Conservation (phyloP, 2,329 filamentous ascomycete species). For the Cladosporium phlei region DNA sequence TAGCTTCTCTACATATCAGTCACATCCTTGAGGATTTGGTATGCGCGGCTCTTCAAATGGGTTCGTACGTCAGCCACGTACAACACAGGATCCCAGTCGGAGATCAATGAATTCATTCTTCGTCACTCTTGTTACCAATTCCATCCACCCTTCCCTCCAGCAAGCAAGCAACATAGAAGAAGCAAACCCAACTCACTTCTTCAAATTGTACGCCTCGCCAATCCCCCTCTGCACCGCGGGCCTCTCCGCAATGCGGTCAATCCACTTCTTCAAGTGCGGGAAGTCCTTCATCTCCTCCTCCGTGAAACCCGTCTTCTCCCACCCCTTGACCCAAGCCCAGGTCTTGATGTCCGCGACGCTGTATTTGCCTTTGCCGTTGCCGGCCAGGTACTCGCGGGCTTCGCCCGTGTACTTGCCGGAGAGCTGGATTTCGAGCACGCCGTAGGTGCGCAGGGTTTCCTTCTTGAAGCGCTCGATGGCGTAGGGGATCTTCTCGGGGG, state of each 20-base stretch:
- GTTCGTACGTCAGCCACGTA: too few relatives aligned
- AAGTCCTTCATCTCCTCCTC: constrained; percentile 48
- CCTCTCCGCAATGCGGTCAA: constrained; percentile 47
- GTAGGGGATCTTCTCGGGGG: constrained; percentile 46
- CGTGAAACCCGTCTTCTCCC: constrained; percentile 41
- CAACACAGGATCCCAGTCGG: too few relatives aligned
- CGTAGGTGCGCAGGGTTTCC: constrained; percentile 49
- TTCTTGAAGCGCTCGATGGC: constrained; percentile 50
- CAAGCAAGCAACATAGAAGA: neutral
- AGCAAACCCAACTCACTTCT: constrained; percentile 19
- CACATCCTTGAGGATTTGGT: too few relatives aligned
- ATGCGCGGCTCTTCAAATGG: too few relatives aligned
- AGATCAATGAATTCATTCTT: too few relatives aligned
- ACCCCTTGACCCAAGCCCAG: constrained; percentile 47
- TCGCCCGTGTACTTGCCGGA: constrained; percentile 49
- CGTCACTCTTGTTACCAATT: neutral
- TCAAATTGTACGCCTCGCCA: constrained; percentile 32
- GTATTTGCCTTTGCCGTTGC: constrained; percentile 52
- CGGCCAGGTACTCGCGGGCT: constrained; percentile 49
- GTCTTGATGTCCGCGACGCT: constrained; percentile 48
- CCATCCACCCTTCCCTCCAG: neutral
- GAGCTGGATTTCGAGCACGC: constrained; percentile 53
- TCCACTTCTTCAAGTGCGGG: constrained; percentile 50
- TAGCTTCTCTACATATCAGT: too few relatives aligned
- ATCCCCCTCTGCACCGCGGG: constrained; percentile 46